Evolutionary conservation across 805 yeast genomes (phyloP).

Genomic region (Sporopachydermia lactativora): DNA sequence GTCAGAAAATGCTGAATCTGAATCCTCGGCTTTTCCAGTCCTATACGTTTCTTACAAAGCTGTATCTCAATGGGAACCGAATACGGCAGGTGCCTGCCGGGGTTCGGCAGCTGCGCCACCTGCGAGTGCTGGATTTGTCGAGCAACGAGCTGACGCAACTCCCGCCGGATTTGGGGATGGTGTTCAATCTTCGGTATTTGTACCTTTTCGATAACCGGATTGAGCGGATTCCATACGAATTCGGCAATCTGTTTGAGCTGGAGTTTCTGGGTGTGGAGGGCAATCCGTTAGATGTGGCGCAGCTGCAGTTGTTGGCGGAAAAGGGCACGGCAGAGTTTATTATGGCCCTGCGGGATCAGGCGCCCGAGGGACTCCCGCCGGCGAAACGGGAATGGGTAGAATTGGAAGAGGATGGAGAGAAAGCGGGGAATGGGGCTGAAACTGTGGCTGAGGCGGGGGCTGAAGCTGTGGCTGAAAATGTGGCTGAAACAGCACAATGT

Average conservation of each 20-base stretch:
- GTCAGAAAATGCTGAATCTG: conserved; percentile 64
- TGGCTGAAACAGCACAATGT: conserved; percentile 17
- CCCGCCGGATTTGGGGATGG: conserved; percentile 77
- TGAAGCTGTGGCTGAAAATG: conserved; percentile 15
- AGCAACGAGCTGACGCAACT: conserved; percentile 55
- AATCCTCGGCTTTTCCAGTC: conserved; percentile 57
- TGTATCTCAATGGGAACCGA: conserved; percentile 79
- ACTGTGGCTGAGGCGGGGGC: conserved; percentile 14
- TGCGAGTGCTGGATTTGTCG: conserved; percentile 77
- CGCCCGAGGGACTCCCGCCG: conserved; percentile 52
- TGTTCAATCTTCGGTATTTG: conserved; percentile 66
- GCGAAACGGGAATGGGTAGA: conserved; percentile 74
- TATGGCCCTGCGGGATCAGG: conserved; percentile 66
- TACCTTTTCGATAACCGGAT: conserved; percentile 82
- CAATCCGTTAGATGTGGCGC: conserved; percentile 58
- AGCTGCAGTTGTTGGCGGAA: conserved; percentile 56
- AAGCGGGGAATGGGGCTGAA: conserved; percentile 2
- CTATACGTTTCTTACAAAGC: conserved; percentile 72
- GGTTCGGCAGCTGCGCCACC: conserved; percentile 51
- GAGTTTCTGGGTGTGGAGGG: conserved; percentile 90
- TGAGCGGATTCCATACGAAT: conserved; percentile 60
- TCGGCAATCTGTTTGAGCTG: conserved; percentile 74
- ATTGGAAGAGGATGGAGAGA: conserved; percentile 65
- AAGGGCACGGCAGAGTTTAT: conserved; percentile 79
- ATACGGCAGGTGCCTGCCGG: conserved; percentile 52